Evolutionary conservation across 2,329 filamentous ascomycete species (phyloP).

Genomic region (Penicillium sp.): DNA sequence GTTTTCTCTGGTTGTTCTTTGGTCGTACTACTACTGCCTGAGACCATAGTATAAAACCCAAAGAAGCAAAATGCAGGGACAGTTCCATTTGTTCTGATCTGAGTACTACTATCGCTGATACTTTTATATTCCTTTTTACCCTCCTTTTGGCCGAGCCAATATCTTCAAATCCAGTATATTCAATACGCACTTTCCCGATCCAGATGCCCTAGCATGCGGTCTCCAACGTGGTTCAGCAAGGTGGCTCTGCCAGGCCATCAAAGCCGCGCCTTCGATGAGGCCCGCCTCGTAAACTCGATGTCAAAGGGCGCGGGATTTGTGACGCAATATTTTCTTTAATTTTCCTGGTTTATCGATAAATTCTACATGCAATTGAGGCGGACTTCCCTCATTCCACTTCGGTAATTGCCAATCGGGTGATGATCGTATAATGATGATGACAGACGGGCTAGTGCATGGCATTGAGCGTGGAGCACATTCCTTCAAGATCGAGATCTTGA

Average conservation of each 20-base stretch:
- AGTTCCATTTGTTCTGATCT: not conserved
- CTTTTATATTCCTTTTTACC: not conserved
- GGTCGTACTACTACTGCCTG: not conserved
- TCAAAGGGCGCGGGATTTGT: constrained; percentile 17
- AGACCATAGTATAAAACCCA: not conserved
- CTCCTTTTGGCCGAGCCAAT: not conserved
- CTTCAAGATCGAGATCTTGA: constrained; percentile 1
- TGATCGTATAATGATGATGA: constrained; percentile 10
- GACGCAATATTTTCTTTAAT: not conserved
- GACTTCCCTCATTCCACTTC: not conserved
- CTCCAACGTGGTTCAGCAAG: constrained; percentile 35
- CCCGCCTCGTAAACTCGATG: constrained; percentile 5
- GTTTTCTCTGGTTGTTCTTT: not conserved
- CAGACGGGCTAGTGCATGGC: constrained; percentile 13
- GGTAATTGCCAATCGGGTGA: not conserved
- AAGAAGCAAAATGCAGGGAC: constrained; percentile 6
- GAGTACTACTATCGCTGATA: not conserved
- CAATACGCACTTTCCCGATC: constrained; percentile 24
- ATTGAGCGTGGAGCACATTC: constrained; percentile 15
- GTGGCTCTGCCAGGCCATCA: constrained; percentile 19
- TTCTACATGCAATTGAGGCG: not conserved
- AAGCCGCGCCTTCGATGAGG: constrained; percentile 14
- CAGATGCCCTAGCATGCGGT: constrained; percentile 20
- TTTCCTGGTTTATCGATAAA: not conserved
- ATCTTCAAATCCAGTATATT: constrained; percentile 6